Percentiles rank a stretch among this genome's conserved stretches.
phyloP scores from a whole-genome alignment of 345 rosid genomes.

The Cardiospermum halicacabum region DNA sequence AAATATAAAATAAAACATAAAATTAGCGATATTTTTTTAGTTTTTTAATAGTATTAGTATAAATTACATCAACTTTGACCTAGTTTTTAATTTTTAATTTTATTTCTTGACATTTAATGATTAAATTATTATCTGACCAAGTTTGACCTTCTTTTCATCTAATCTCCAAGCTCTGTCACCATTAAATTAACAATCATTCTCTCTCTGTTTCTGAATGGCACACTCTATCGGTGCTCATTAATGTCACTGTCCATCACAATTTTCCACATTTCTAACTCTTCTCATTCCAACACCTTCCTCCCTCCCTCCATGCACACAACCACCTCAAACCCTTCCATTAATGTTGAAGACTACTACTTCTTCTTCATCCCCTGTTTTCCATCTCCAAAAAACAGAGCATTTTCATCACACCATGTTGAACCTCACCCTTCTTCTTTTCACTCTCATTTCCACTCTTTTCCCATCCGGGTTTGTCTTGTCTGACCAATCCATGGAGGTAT shows the following conservation, averaged over 20 bases:
- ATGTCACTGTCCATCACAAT: slow-evolving; percentile 18
- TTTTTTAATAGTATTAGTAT: too few species aligned
- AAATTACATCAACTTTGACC: not conserved
- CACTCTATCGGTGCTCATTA: slow-evolving; percentile 23
- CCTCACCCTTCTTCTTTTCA: slow-evolving; percentile 9
- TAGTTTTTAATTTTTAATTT: not conserved
- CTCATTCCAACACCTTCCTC: too few species aligned
- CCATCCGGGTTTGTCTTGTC: slow-evolving; percentile 17
- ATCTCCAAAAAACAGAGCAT: not conserved
- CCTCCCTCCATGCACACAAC: too few species aligned
- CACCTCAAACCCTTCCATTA: too few species aligned
- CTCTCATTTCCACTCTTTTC: slow-evolving; percentile 25
- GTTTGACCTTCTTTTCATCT: slow-evolving; percentile 31
- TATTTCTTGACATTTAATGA: not conserved
- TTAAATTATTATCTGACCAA: slow-evolving; percentile 28
- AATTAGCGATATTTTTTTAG: too few species aligned
- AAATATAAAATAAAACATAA: too few species aligned
- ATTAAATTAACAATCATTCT: not conserved
- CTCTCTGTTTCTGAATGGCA: slow-evolving; percentile 26
- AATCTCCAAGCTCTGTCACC: not conserved
- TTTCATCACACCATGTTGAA: not conserved
- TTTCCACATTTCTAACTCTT: not conserved
- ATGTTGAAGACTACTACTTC: too few species aligned
- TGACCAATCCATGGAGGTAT: slow-evolving; percentile 27
- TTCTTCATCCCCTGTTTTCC: too few species aligned